A percentile compares a stretch with the other conserved stretches of the same genome.
phyloP scores from a whole-genome alignment of 2,329 filamentous ascomycete species.

The Xylariaceae sp. region DNA sequence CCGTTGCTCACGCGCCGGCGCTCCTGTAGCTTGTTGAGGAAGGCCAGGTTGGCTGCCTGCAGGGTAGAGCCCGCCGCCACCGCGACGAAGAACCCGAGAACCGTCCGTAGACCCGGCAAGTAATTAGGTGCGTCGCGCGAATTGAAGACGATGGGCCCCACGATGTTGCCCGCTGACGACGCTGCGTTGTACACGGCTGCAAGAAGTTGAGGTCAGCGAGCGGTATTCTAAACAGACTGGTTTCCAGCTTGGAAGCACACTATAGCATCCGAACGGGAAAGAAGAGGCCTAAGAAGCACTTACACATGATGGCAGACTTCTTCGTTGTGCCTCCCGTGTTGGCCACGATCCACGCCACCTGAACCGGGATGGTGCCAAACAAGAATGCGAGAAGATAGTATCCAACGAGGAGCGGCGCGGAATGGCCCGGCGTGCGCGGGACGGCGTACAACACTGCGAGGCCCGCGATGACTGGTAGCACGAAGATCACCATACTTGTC shows the following conservation, averaged over 20 bases:
- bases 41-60: slow-evolving; percentile 60
- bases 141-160: slow-evolving; percentile 68
- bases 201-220: not conserved
- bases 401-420: slow-evolving; percentile 58
- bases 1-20: slow-evolving; percentile 61
- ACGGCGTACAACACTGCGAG: slow-evolving; percentile 62
- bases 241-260: not conserved
- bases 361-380: slow-evolving; percentile 68
- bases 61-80: slow-evolving; percentile 58
- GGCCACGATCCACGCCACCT: slow-evolving; percentile 71
- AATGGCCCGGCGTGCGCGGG: slow-evolving; percentile 48
- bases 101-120: slow-evolving; percentile 60
- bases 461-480: slow-evolving; percentile 66
- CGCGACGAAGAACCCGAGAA: slow-evolving; percentile 60
- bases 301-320: slow-evolving; percentile 65
- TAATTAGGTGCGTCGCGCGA: slow-evolving; percentile 64
- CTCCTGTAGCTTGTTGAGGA: slow-evolving; percentile 63
- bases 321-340: slow-evolving; percentile 74
- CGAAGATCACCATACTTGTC: slow-evolving; percentile 56
- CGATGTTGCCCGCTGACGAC: slow-evolving; percentile 67
- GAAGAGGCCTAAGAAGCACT: no score
- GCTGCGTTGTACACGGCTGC: slow-evolving; percentile 64
- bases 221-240: not conserved
- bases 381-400: slow-evolving; percentile 72
- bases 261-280: not conserved